phyloP scores from a whole-genome alignment of 2,329 filamentous ascomycete genomes.

The Penicillium sp. region DNA sequence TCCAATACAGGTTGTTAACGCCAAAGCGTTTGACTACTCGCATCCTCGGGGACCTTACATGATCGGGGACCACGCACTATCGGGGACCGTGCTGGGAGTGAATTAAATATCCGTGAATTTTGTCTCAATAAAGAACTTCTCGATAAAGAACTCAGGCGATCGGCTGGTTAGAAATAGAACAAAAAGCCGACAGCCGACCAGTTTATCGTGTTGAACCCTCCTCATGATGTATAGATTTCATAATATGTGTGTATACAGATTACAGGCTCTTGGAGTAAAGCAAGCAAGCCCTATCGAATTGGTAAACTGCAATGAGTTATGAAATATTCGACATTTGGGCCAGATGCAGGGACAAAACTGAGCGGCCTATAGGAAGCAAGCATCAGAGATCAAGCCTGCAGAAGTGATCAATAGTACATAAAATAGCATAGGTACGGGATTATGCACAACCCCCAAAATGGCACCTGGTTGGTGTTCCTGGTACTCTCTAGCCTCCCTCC shows the following conservation, averaged over 20 bases:
- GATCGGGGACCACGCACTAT: not conserved
- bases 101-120: not conserved
- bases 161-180: not conserved
- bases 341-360: slow-evolving; percentile 5
- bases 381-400: not conserved
- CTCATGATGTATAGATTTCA: not conserved
- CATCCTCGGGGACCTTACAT: not conserved
- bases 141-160: not conserved
- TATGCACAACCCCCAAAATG: not conserved
- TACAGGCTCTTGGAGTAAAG: not conserved
- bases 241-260: not conserved
- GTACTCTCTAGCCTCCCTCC: not conserved
- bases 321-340: slow-evolving; percentile 3
- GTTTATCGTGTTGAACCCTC: not conserved
- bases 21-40: not conserved
- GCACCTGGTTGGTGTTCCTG: not conserved
- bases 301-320: slow-evolving; percentile 1
- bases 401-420: slow-evolving; percentile 6
- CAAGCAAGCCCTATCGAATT: not conserved
- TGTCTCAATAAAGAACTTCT: not conserved
- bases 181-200: not conserved
- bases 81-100: not conserved
- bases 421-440: not conserved
- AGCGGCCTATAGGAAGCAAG: not conserved
- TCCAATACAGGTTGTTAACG: slow-evolving; percentile 1